Base-by-base conservation (phyloP, 768 basidiomycete genomes). In the Phallus indusiatus region DNA sequence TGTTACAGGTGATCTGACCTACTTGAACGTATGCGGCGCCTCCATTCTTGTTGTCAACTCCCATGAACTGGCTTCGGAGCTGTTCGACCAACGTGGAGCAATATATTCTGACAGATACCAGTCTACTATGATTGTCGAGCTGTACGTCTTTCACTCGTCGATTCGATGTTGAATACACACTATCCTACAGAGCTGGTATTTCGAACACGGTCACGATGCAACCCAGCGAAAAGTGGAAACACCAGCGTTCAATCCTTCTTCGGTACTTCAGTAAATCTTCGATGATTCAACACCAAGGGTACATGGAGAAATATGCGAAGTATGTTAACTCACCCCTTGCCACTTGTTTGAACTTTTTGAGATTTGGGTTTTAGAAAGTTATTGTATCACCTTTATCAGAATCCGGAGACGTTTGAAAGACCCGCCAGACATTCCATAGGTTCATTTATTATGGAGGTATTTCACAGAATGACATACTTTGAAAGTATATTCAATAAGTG, bases 61-160 rank as follows among this genome's bases (percentile, higher is more conserved):
- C 10, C 56, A 66, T 18, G 67, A 71, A 37, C 65, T 69, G 17
- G 68, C 71, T 2, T 68, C 68, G 24, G 74, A 73, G 9, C 65
- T 77, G 5, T 67, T 77, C n/a, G 71, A 75, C 46, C 71, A 71
- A 47, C 65, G 72, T 12, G 73, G 73, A 1, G 61, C 66, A 5
- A 73, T 71, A 5, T 77, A 77, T 63, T 75, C 76, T 5, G 68
- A 67, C 62, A 61, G 71, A 62, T 70, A 70, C 2, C 36, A 55
- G 33, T 52, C 46, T 12, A 37, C 59, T 6, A 60, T 62, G 58
- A n/a, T 61, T 16, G 17, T n/a, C 36, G 57, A 51, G 14, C 28
- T 59, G 57, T 59, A 47, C 50, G 57, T 56, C 4, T 20, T 20
- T 17, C 22, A 20, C 35, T 24, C n/a, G 17, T 37, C n/a, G 10